These are phyloP conservation scores for Tetrahymena elliotti DNA, from an alignment of 73 alveolate species.

Conservation along the genomic window DNA sequence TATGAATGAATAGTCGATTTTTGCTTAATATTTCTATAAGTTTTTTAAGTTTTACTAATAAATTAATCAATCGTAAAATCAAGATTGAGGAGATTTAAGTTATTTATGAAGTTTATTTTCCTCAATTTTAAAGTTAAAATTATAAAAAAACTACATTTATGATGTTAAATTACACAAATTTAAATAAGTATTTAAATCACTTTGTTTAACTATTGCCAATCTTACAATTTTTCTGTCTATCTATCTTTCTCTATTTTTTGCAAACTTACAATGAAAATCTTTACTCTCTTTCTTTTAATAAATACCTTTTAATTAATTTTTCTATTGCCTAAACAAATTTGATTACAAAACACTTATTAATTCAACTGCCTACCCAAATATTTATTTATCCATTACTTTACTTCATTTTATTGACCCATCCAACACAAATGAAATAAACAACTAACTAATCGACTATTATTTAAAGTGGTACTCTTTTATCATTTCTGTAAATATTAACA, in stretches of 20 bases:
- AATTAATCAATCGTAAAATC: background rate
- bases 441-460: background rate
- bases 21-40: background rate
- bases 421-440: background rate
- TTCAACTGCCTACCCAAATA: background rate
- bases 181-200: background rate
- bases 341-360: background rate
- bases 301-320: background rate
- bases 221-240: background rate
- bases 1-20: background rate
- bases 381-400: background rate
- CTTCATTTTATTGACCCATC: too few relatives aligned
- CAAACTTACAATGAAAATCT: too few relatives aligned
- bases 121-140: too few relatives aligned
- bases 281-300: background rate
- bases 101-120: too few relatives aligned
- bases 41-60: too few relatives aligned
- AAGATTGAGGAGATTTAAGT: too few relatives aligned
- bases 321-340: background rate
- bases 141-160: background rate
- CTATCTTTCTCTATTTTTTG: too few relatives aligned
- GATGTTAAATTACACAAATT: too few relatives aligned
- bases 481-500: background rate
- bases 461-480: background rate
- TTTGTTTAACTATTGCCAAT: background rate